phyloP scores from a whole-genome alignment of 2,329 filamentous ascomycete species.

The Fusarium liriodendri region DNA sequence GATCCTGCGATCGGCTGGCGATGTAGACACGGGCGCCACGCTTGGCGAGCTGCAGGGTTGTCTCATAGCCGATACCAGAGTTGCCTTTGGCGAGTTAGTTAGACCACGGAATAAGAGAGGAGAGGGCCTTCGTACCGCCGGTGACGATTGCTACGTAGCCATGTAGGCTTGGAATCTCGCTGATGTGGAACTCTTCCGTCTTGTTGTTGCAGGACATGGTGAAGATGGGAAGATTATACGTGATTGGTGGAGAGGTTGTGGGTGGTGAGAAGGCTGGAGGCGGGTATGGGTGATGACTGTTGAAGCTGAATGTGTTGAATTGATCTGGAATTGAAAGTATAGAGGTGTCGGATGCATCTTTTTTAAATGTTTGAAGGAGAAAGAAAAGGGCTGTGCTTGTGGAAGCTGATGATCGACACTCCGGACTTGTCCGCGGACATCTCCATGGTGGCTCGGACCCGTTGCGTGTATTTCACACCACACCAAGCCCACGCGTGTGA shows the following conservation, averaged over 20 bases:
- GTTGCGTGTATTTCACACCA: background rate
- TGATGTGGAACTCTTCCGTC: constrained; percentile 21
- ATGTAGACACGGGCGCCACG: constrained; percentile 37
- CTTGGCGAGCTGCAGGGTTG: constrained; percentile 33
- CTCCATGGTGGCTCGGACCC: constrained; percentile 9
- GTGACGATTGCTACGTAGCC: constrained; percentile 40
- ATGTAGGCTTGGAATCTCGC: constrained; percentile 32
- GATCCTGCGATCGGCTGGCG: constrained; percentile 33
- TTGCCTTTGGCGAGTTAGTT: constrained; percentile 11
- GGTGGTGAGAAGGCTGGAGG: rapidly evolving
- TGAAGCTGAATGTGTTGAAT: background rate
- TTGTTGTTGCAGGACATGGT: constrained; percentile 17
- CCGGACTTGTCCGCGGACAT: constrained; percentile 33
- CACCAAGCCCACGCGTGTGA: background rate
- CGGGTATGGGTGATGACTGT: background rate
- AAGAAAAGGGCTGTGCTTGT: background rate
- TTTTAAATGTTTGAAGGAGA: background rate
- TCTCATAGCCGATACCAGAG: constrained; percentile 40
- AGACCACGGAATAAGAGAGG: too few relatives aligned
- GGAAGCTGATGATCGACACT: background rate
- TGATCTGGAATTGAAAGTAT: background rate
- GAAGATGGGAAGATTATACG: background rate
- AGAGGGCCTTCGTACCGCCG: constrained; percentile 15
- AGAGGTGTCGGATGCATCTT: background rate
- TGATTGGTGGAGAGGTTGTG: background rate